phyloP scores from a whole-genome alignment of 345 rosid genomes.

The Psidium guajava region DNA sequence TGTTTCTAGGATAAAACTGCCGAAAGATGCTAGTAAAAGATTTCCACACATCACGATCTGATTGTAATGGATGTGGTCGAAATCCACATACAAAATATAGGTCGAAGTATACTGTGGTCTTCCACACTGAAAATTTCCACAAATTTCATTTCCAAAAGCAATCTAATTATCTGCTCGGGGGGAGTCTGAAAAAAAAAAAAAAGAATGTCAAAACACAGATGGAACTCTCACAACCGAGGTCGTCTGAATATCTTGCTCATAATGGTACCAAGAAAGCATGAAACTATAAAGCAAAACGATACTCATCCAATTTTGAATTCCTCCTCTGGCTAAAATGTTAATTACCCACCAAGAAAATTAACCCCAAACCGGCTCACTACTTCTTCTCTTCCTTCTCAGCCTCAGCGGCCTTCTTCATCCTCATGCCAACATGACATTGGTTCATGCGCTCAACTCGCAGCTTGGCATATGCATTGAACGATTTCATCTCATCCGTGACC shows the following conservation, averaged over 20 bases:
- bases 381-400: constrained; percentile 94
- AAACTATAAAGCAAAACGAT: not conserved
- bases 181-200: not conserved
- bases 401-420: constrained; percentile 77
- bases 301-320: not conserved
- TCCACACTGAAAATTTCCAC: not conserved
- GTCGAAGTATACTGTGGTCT: not conserved
- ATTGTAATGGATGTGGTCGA: not conserved
- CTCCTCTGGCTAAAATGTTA: not conserved
- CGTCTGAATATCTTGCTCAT: not conserved
- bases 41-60: not conserved
- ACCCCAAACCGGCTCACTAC: constrained; percentile 13
- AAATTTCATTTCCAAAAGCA: not conserved
- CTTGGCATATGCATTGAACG: constrained; percentile 76
- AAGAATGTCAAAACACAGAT: not conserved
- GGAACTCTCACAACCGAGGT: not conserved
- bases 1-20: not conserved
- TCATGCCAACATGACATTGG: constrained; percentile 48
- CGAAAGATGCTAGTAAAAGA: not conserved
- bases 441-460: constrained; percentile 50
- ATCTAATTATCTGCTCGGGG: not conserved
- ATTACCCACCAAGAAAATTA: not conserved
- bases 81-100: not conserved
- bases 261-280: not conserved
- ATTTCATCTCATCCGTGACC: constrained; percentile 59